Percentiles rank a stretch among this genome's conserved stretches.
These are phyloP conservation scores for Diaporthe sp. DNA, from an alignment of 2,329 filamentous ascomycete genomes.

Conservation along the genomic window DNA sequence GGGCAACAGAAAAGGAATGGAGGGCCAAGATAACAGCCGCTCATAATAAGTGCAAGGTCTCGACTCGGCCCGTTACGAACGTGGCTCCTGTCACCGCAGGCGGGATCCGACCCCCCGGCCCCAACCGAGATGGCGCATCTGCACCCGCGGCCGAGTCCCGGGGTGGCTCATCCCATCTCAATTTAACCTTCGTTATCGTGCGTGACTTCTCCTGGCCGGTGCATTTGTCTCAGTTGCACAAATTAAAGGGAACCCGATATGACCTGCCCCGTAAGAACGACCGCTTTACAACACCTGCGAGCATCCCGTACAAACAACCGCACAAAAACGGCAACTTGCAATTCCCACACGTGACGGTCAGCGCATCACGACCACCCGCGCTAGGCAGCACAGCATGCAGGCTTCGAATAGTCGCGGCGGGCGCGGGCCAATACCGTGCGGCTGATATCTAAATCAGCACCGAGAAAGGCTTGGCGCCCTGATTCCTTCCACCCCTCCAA, in stretches of 20 bases:
- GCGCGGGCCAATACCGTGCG: slow-evolving; percentile 29
- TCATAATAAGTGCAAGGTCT: not conserved
- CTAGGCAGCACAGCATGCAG: slow-evolving; percentile 30
- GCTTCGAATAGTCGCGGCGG: slow-evolving; percentile 22
- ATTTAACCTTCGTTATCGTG: not conserved
- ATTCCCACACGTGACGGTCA: not conserved
- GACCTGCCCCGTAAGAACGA: not conserved
- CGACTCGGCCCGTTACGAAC: slow-evolving; percentile 1
- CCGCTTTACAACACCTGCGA: not conserved
- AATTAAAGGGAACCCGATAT: not conserved
- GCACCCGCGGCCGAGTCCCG: slow-evolving; percentile 1
- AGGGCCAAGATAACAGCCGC: not conserved
- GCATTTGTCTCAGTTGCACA: not conserved
- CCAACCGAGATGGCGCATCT: slow-evolving; percentile 17
- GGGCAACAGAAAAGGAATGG: not conserved
- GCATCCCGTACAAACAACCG: not conserved
- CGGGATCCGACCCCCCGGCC: slow-evolving; percentile 8
- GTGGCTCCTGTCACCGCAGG: not conserved
- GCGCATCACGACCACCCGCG: not conserved
- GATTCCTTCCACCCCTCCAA: slow-evolving; percentile 2
- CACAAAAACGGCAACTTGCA: not conserved
- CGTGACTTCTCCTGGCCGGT: not conserved
- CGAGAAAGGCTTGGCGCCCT: slow-evolving; percentile 5
- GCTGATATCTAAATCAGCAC: slow-evolving; percentile 31
- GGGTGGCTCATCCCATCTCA: not conserved